A percentile compares a stretch with the other conserved stretches of the same genome.
Evolutionary conservation across 768 basidiomycete genomes (phyloP).

Genomic region (Coprinopsis cinerea): DNA sequence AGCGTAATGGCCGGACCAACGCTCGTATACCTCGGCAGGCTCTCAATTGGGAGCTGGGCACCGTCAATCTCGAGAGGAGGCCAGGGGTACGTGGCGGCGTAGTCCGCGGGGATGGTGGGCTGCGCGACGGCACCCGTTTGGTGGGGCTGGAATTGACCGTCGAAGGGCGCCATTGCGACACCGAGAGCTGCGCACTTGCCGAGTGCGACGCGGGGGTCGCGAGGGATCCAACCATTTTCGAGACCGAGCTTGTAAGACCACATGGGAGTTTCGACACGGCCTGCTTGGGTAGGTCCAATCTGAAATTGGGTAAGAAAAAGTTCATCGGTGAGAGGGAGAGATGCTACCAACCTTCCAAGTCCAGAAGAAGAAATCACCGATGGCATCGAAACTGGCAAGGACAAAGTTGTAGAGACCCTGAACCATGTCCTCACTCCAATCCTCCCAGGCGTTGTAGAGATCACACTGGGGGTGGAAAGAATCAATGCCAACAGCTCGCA

Average conservation of each 20-base stretch:
- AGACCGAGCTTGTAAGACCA: conserved; percentile 45
- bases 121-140: conserved; percentile 55
- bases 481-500: conserved; percentile 18
- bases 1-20: conserved; percentile 51
- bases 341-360: conserved; percentile 36
- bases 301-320: conserved; percentile 6
- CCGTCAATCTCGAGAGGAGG: conserved; percentile 48
- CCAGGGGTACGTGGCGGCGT: conserved; percentile 38
- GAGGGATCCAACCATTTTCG: conserved; percentile 71
- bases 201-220: conserved; percentile 55
- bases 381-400: conserved; percentile 39
- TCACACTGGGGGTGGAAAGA: conserved; percentile 35
- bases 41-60: conserved; percentile 31
- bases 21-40: conserved; percentile 54
- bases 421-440: conserved; percentile 38
- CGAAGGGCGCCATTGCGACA: conserved; percentile 23
- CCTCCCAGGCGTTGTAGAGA: conserved; percentile 47
- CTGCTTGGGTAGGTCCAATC: conserved; percentile 42
- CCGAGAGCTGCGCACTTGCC: conserved; percentile 59
- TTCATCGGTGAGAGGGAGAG: not conserved
- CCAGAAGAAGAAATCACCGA: conserved; percentile 42
- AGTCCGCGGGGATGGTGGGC: conserved; percentile 29
- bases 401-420: conserved; percentile 47
- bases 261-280: conserved; percentile 29
- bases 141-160: conserved; percentile 42